phyloP scores from a whole-genome alignment of 768 basidiomycete genomes.

The Mycena kentingensis region DNA sequence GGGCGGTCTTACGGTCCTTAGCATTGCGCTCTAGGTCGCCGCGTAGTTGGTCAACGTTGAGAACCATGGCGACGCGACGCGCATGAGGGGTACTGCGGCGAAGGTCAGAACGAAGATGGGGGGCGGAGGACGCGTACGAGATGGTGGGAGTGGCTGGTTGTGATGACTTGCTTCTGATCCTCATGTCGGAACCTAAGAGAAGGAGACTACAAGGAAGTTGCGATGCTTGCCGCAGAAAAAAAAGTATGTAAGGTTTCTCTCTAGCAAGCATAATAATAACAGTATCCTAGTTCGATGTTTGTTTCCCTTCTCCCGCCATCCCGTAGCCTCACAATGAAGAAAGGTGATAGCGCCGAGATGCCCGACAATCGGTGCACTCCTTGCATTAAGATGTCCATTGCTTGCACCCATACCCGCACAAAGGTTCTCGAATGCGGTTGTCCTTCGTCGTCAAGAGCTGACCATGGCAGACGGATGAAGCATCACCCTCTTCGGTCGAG shows the following conservation, averaged over 20 bases:
- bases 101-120: neutral
- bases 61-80: neutral
- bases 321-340: no score
- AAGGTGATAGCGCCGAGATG: neutral
- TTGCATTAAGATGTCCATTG: neutral
- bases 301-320: no score
- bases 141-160: no score
- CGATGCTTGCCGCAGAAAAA: neutral
- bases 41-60: neutral
- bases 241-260: neutral
- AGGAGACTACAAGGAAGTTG: neutral
- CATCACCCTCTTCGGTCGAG: neutral
- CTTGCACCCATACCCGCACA: neutral
- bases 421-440: neutral
- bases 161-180: neutral
- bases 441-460: neutral
- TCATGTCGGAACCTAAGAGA: neutral
- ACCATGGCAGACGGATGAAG: neutral
- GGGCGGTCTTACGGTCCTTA: neutral
- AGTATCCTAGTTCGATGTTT: no score
- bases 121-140: neutral
- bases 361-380: neutral
- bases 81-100: neutral
- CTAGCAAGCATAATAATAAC: no score
- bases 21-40: neutral